A percentile compares a stretch with the other conserved stretches of the same genome.
Conservation (phyloP, 2,329 filamentous ascomycete species). For the Penicillium sp. region DNA sequence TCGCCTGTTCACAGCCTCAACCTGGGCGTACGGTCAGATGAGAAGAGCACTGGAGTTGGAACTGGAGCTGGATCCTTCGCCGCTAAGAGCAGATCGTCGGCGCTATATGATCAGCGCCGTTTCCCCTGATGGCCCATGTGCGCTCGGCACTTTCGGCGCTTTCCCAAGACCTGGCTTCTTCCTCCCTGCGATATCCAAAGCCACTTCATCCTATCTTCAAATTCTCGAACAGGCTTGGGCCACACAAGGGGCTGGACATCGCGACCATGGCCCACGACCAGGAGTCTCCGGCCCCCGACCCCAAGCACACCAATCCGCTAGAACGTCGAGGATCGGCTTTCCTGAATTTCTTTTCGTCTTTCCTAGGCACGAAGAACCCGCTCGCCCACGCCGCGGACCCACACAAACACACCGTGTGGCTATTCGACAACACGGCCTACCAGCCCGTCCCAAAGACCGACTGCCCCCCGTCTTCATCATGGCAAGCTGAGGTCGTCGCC, state of each 20-base stretch:
- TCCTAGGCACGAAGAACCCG: slow-evolving; percentile 56
- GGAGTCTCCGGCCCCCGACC: slow-evolving; percentile 12
- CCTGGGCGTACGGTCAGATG: slow-evolving; percentile 18
- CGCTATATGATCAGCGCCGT: slow-evolving; percentile 27
- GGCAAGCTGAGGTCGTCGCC: slow-evolving; percentile 82
- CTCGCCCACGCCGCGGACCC: slow-evolving; percentile 63
- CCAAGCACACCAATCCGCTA: slow-evolving; percentile 7
- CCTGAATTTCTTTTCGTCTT: slow-evolving; percentile 32
- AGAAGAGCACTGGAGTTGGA: slow-evolving; percentile 4
- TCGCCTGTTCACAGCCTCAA: slow-evolving; percentile 14
- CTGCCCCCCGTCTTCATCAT: slow-evolving; percentile 46
- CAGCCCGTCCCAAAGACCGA: slow-evolving; percentile 45
- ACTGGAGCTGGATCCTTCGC: slow-evolving; percentile 3
- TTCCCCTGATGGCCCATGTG: slow-evolving; percentile 17
- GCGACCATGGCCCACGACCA: slow-evolving; percentile 20
- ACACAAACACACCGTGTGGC: slow-evolving; percentile 77
- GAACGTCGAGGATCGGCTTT: slow-evolving; percentile 22
- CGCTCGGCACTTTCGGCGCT: slow-evolving; percentile 1
- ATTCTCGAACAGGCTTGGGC: not conserved
- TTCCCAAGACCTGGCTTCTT: not conserved
- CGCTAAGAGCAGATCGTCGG: slow-evolving; percentile 25
- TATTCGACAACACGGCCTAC: slow-evolving; percentile 88
- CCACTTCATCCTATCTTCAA: not conserved
- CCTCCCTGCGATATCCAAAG: not conserved
- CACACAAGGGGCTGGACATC: slow-evolving; percentile 2